Base-by-base conservation (phyloP, 2,329 filamentous ascomycete species). In the Neonectria sp. region DNA sequence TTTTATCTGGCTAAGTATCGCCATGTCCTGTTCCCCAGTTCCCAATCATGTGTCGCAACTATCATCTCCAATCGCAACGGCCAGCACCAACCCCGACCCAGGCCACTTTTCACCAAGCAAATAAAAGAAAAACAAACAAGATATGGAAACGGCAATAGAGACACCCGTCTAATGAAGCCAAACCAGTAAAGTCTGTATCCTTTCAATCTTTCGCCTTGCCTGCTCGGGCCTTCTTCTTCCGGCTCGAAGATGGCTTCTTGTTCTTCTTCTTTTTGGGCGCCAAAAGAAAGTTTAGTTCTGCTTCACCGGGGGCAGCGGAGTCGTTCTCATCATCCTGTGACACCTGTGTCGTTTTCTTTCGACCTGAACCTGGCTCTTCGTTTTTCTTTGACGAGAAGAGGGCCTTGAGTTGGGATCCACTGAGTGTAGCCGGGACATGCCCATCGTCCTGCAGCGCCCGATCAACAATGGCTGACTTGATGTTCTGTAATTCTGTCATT, bases 401-500 rank as follows among this genome's bases (percentile, higher is more conserved):
- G n/a, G 25, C 25, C 1, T 6, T 15, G 6, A 67, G 15, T 1
- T 64, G 9, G 21, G 15, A 5, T 0, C 70, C 29, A 0, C 12
- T 5, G 0, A 72, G 29, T 13, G 40, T 21, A 0, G 7, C 2
- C 0, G 72, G 71, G 0, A 31, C 15, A 12, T 78, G 71, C 0
- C 61, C 70, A 6, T 75, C 76, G 11, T 81, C 79, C 7, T 81
- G 79, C 0, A 83, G 67, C 0, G 78, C 75, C 0, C 71, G 27
- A 1, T 80, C 77, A 4, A 89, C 82, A 2, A 83, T 79, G 57
- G 80, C 79, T 0, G 86, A 79, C 65, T 94, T 94, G 0, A 73
- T 59, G 0, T 82, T 66, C 65, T 94, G 91, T 69, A 93, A 82
- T 0, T 77, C 53, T 0, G 85, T 75, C 4, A 94, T 81, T 0